Evolutionary conservation across 495 filamentous ascomycete genomes (phyloP).

Genomic region (Ascodesmis nigricans): DNA sequence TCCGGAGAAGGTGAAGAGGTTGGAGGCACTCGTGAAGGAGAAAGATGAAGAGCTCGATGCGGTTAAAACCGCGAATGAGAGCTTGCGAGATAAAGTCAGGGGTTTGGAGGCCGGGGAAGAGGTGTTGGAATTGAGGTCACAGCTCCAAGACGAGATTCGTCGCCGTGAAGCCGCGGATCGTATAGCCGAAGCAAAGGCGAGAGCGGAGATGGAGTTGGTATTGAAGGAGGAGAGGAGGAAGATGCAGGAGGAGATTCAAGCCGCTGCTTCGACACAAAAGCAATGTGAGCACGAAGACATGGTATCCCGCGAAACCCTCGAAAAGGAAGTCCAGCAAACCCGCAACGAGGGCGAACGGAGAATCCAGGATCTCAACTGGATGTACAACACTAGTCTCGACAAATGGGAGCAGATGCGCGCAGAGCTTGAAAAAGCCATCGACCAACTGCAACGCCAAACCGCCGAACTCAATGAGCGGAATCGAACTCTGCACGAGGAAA

Average conservation of each 20-base stretch:
- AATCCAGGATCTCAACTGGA: no score
- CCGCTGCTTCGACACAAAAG: no score
- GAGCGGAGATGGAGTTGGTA: slow-evolving; percentile 9
- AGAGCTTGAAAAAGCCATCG: no score
- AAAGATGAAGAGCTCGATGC: slow-evolving; percentile 14
- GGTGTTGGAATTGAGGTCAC: no score
- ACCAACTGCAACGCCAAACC: slow-evolving; percentile 1
- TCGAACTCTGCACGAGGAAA: slow-evolving; percentile 3
- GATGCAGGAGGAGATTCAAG: slow-evolving; percentile 5
- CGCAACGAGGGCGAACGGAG: no score
- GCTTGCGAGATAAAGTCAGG: not conserved
- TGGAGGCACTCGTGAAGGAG: slow-evolving; percentile 11
- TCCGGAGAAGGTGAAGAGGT: slow-evolving; percentile 6
- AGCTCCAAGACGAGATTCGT: no score
- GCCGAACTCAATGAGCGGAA: not conserved
- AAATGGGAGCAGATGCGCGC: slow-evolving; percentile 1
- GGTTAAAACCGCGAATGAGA: slow-evolving; percentile 1
- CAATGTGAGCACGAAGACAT: no score
- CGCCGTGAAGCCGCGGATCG: not conserved
- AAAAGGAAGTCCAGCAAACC: no score
- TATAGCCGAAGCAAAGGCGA: slow-evolving; percentile 1
- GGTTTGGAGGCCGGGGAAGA: not conserved
- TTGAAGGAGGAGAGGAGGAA: slow-evolving; percentile 12
- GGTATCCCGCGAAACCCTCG: no score
- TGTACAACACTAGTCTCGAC: no score